phyloP scores from a whole-genome alignment of 1,139 yeast species.

The Saccharomyces hybrid region DNA sequence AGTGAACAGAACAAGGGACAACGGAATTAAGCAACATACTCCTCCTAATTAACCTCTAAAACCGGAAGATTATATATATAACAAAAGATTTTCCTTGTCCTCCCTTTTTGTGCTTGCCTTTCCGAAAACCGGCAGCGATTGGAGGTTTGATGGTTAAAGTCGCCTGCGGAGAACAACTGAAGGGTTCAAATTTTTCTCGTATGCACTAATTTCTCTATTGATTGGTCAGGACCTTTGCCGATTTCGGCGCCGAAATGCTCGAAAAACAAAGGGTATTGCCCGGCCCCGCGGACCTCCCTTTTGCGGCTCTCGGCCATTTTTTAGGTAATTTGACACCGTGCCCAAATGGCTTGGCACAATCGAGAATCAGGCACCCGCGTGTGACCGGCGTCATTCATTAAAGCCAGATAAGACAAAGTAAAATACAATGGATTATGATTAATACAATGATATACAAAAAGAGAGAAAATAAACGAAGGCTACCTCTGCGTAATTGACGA shows the following conservation, averaged over 20 bases:
- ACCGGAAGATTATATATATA: neutral
- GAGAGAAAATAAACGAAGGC: neutral
- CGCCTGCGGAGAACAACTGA: neutral
- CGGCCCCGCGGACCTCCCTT: neutral
- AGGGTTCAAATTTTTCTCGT: neutral
- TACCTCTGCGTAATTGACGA: neutral
- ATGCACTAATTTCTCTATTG: neutral
- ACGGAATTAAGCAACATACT: neutral
- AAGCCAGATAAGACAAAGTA: neutral
- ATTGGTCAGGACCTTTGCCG: slow-evolving; percentile 1
- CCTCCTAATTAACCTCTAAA: neutral
- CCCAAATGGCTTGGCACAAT: slow-evolving; percentile 1
- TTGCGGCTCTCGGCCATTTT: neutral
- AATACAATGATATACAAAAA: neutral
- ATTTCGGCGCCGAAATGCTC: neutral
- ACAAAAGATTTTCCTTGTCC: neutral
- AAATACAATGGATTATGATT: neutral
- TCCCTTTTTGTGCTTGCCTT: slow-evolving; percentile 1
- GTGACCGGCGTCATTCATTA: neutral
- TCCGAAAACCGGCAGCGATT: slow-evolving; percentile 1
- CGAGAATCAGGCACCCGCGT: neutral
- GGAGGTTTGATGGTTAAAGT: neutral
- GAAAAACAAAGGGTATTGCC: neutral
- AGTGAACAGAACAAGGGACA: neutral
- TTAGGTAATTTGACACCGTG: neutral